A percentile compares a stretch with the other conserved stretches of the same genome.
Evolutionary conservation across 2,329 filamentous ascomycete species (phyloP).

Genomic region (Fusarium brevicatenulatum): DNA sequence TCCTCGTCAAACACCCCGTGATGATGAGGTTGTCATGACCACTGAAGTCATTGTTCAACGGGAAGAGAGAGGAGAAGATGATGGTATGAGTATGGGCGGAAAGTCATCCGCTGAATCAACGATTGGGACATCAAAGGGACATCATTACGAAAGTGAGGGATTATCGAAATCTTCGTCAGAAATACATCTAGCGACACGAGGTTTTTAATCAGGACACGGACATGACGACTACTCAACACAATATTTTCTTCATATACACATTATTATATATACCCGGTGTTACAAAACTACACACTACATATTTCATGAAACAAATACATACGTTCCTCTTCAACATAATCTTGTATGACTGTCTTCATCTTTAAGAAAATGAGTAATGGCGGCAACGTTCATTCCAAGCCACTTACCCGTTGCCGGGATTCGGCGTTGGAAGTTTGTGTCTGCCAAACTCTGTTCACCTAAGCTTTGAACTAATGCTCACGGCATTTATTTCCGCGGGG

Average conservation of each 20-base stretch:
- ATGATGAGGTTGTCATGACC: conserved; percentile 42
- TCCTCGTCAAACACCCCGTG: not conserved
- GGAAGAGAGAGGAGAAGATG: conserved; percentile 38
- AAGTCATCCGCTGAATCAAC: conserved; percentile 33
- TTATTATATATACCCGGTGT: conserved; percentile 31
- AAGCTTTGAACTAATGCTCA: fast-evolving
- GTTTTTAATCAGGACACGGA: conserved; percentile 17
- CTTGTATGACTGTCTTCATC: fast-evolving
- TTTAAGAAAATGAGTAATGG: fast-evolving
- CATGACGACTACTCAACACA: not conserved
- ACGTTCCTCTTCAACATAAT: fast-evolving
- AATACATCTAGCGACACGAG: conserved; percentile 38
- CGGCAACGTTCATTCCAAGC: not conserved
- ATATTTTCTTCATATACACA: not conserved
- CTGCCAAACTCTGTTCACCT: not conserved
- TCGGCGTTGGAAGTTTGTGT: not conserved
- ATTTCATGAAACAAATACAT: fast-evolving
- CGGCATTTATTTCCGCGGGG: not conserved
- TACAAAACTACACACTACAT: not conserved
- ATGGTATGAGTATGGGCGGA: conserved; percentile 25
- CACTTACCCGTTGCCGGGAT: not conserved
- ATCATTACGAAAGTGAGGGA: conserved; percentile 25
- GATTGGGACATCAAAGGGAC: conserved; percentile 7
- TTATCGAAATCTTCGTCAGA: conserved; percentile 44
- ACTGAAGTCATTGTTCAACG: conserved; percentile 39